Conservation (phyloP, 2,329 filamentous ascomycete species). For the Scedosporium boydii region DNA sequence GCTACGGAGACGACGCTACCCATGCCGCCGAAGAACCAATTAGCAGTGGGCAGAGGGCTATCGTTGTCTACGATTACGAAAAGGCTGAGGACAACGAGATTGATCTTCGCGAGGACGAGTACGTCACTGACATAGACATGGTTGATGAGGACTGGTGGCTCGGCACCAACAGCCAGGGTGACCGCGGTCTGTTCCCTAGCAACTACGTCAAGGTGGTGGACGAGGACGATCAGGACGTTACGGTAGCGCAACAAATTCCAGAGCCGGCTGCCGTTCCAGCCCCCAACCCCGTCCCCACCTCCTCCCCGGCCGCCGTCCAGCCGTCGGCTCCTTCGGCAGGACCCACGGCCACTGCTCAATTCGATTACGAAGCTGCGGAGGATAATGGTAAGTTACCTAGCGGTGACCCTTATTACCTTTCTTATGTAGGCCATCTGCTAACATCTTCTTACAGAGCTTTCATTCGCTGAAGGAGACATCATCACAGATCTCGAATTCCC, state of each 20-base stretch:
- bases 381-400: conserved; percentile 58
- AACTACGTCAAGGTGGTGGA: conserved; percentile 90
- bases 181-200: conserved; percentile 86
- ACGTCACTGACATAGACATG: conserved; percentile 88
- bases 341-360: conserved; percentile 72
- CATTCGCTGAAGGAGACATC: conserved; percentile 81
- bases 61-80: conserved; percentile 91
- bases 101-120: conserved; percentile 79
- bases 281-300: conserved; percentile 28
- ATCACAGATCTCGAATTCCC: conserved; percentile 86
- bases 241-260: conserved; percentile 8
- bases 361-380: conserved; percentile 95
- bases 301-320: conserved; percentile 24
- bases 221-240: conserved; percentile 36
- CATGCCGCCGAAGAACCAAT: conserved; percentile 7
- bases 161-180: conserved; percentile 76
- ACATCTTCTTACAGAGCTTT: conserved; percentile 39
- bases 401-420: neutral
- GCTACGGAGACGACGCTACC: conserved; percentile 5
- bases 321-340: conserved; percentile 24
- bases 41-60: conserved; percentile 56
- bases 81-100: conserved; percentile 97
- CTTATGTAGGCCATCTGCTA: neutral
- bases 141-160: conserved; percentile 99
- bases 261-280: conserved; percentile 18